Percentiles rank a stretch among this genome's conserved stretches.
These are phyloP conservation scores for Pseudopediastrum boryanum DNA, from an alignment of 139 green algal species.

Conservation along the genomic window DNA sequence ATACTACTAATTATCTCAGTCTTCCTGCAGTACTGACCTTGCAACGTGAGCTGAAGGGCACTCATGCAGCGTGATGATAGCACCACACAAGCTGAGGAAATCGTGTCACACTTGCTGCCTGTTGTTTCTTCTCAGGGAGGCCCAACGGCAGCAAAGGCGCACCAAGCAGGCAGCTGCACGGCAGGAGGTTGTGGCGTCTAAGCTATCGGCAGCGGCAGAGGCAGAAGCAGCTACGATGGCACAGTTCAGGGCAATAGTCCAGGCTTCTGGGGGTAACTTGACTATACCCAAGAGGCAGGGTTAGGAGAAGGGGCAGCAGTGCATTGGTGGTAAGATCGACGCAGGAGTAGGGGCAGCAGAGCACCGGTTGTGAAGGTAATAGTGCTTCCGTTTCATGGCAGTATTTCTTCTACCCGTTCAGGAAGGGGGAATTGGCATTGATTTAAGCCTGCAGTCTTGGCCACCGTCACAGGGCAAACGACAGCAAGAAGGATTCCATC, in stretches of 20 bases:
- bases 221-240: slow-evolving; percentile 41
- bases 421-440: too few species aligned
- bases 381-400: too few species aligned
- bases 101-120: neutral
- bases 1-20: neutral
- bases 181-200: slow-evolving; percentile 42
- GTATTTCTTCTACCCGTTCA: too few species aligned
- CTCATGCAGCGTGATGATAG: neutral
- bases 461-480: too few species aligned
- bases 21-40: neutral
- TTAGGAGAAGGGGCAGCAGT: too few species aligned
- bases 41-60: neutral
- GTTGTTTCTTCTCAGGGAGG: slow-evolving; percentile 30
- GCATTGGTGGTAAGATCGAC: too few species aligned
- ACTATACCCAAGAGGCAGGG: slow-evolving; percentile 25
- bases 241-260: slow-evolving; percentile 24
- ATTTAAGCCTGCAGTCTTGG: too few species aligned
- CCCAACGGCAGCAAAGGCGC: slow-evolving; percentile 17
- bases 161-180: slow-evolving; percentile 23
- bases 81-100: too few species aligned
- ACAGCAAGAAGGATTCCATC: too few species aligned
- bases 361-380: too few species aligned
- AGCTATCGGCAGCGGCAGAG: slow-evolving; percentile 32
- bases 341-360: too few species aligned
- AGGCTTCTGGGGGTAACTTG: slow-evolving; percentile 10